A percentile compares a stretch with the other conserved stretches of the same genome.
These are phyloP conservation scores for Penicillium diatomitis DNA, from an alignment of 495 filamentous ascomycete species.

Conservation along the genomic window DNA sequence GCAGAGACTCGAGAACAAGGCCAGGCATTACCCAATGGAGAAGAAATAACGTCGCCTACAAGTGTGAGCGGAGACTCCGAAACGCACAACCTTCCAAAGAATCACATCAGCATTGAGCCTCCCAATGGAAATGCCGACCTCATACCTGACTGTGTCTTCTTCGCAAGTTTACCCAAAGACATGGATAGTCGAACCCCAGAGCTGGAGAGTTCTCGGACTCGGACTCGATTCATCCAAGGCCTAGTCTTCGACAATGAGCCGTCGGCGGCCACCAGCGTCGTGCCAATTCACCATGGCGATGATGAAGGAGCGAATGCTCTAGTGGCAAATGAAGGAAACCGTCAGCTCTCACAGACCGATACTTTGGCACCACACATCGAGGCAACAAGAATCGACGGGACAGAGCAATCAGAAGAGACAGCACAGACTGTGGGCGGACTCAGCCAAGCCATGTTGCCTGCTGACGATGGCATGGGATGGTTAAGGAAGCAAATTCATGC, in stretches of 20 bases:
- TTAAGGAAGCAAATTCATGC: conserved; percentile 68
- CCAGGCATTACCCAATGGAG: conserved; percentile 7
- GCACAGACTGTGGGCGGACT: conserved; percentile 10
- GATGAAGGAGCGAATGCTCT: too few relatives aligned
- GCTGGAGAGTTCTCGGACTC: conserved; percentile 7
- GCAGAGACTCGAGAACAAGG: conserved; percentile 9
- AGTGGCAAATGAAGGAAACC: too few relatives aligned
- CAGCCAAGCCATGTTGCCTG: conserved; percentile 51
- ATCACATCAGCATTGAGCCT: conserved; percentile 3
- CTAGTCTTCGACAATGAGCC: background rate
- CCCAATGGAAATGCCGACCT: conserved; percentile 16
- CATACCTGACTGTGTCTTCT: conserved; percentile 18
- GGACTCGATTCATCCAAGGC: background rate
- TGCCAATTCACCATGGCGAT: background rate
- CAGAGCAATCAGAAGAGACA: conserved; percentile 1
- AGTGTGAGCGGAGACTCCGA: conserved; percentile 3
- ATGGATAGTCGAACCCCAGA: conserved; percentile 20
- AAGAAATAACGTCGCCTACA: conserved; percentile 9
- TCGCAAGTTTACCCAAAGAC: conserved; percentile 18
- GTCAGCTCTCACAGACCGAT: too few relatives aligned
- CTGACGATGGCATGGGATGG: conserved; percentile 82
- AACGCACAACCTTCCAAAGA: conserved; percentile 6
- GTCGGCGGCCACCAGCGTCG: background rate
- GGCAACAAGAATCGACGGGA: background rate
- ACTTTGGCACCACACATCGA: background rate